phyloP scores from a whole-genome alignment of 306 rosid species.

The Glycyrrhiza uralensis region DNA sequence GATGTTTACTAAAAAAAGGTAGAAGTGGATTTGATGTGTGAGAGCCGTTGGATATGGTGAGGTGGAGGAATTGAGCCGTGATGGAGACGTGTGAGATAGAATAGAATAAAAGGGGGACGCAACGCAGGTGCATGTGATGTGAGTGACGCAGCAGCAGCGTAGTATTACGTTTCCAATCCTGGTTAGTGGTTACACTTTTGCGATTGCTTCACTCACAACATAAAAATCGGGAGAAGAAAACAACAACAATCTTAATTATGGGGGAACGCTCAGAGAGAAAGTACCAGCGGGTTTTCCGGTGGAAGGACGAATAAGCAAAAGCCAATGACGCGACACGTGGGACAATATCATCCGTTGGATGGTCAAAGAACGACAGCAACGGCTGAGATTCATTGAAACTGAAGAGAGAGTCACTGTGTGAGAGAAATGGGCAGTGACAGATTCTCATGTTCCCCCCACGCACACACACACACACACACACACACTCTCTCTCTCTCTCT shows the following conservation, averaged over 20 bases:
- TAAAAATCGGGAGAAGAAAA: conserved; percentile 26
- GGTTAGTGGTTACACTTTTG: not conserved
- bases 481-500: not conserved
- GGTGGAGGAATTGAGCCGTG: not conserved
- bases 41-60: conserved; percentile 17
- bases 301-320: conserved; percentile 64
- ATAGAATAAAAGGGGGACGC: not conserved
- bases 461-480: conserved; percentile 22
- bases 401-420: conserved; percentile 28
- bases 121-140: conserved; percentile 16
- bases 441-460: conserved; percentile 41
- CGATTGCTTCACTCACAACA: conserved; percentile 20
- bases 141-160: conserved; percentile 16
- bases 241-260: conserved; percentile 23
- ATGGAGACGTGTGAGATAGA: conserved; percentile 10
- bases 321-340: conserved; percentile 52
- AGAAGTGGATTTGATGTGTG: not conserved
- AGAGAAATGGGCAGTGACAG: conserved; percentile 32
- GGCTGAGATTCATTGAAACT: conserved; percentile 30
- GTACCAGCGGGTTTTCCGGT: conserved; percentile 79
- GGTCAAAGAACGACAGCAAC: not conserved
- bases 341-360: conserved; percentile 12
- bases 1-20: no score
- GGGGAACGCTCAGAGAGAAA: conserved; percentile 36
- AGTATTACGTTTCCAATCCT: not conserved